Evolutionary conservation across 306 rosid genomes (phyloP), one percentile per base, ranked within the genome.

Genomic region (Trifolium subterraneum): DNA sequence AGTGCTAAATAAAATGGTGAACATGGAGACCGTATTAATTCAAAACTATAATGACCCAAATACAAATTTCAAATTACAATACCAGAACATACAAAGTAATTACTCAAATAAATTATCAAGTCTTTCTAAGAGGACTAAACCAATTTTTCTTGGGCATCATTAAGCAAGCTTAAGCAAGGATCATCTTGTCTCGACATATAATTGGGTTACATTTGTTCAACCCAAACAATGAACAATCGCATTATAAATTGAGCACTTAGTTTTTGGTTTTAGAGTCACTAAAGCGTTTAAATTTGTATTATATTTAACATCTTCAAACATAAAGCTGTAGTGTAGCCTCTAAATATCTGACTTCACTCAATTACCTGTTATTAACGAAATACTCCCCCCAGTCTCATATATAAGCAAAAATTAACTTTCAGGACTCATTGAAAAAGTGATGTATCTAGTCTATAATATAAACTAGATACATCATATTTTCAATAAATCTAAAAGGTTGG

Each of bases 221-320:
- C 54, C 33, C 22, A 79, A 68, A 14, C 72, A 68, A 74, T 51
- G n/a, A 50, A 33, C 20, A n/a, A 62, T 61, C 45, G 39, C 27
- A 64, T 20, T 25, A 35, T 18, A 70, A 64, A 20, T 71, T n/a
- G 29, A 33, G 74, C 71, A 64, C 41, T 48, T 38, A 25, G 1
- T 63, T n/a, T 20, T 45, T 58, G 27, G n/a, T 6, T 56, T 56
- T 23, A 58, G 73, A 62, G 38, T 79, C 45, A 14, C 6, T 64
- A 29, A 27, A 68, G 10, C 10, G 29, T 52, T 55, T 3, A 19
- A 5, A 56, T 14, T 41, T 20, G 19, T 66, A 33, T 33, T 47
- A 23, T 78, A 62, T 68, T 72, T 19, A 66, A 51, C 76, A 70
- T 56, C 27, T 64, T 48, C 6, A 60, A 77, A 61, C 16, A 51